These are phyloP conservation scores for Sporothrix phasma DNA, from an alignment of 2,329 filamentous ascomycete genomes.

Conservation along the genomic window DNA sequence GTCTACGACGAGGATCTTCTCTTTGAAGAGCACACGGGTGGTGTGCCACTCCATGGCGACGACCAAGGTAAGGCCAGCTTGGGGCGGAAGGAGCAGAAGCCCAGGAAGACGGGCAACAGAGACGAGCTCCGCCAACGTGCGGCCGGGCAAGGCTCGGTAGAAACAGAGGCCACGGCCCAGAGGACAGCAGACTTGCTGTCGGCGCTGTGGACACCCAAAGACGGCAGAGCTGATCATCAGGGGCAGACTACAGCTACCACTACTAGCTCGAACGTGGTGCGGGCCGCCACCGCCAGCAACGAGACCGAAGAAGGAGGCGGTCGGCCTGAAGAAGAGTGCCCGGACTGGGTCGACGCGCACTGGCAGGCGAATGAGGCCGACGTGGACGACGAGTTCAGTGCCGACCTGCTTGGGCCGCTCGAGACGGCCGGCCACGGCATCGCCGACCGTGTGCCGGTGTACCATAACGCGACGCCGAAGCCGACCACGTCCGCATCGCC, in stretches of 20 bases:
- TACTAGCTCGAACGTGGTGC: background rate
- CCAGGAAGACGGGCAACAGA: too few species aligned
- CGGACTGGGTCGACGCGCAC: background rate
- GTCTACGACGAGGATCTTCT: background rate
- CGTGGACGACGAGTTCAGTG: background rate
- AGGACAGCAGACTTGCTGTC: background rate
- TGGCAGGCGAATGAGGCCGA: too few species aligned
- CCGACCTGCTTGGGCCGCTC: background rate
- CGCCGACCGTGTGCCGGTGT: background rate
- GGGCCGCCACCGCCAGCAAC: background rate
- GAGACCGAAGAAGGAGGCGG: background rate
- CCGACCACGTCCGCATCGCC: background rate
- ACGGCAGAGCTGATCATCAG: conserved; percentile 4
- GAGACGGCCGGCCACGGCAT: background rate
- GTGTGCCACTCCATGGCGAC: background rate
- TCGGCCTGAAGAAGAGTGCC: background rate
- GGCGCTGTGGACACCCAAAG: background rate
- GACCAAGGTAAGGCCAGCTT: background rate
- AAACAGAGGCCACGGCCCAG: background rate
- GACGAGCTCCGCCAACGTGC: too few species aligned
- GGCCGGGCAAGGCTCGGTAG: background rate
- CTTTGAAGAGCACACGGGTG: background rate
- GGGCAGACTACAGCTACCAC: background rate
- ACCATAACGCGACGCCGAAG: background rate
- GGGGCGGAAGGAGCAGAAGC: background rate